Conservation (phyloP, 192 early-diverging fungal genomes). For the Funneliformis geosporum region DNA sequence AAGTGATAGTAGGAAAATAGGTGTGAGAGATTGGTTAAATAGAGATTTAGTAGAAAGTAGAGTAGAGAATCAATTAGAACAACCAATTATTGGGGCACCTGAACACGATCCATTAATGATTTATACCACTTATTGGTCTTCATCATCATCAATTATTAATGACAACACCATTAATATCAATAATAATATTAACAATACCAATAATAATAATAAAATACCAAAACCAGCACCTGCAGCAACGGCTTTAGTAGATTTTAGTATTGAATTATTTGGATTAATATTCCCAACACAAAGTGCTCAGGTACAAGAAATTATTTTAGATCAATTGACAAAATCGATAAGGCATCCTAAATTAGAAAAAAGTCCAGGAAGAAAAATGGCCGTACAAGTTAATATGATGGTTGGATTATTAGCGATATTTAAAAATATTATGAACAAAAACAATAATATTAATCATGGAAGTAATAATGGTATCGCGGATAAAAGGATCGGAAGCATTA, state of each 20-base stretch:
- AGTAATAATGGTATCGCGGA: conserved; percentile 35
- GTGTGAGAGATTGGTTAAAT: conserved; percentile 46
- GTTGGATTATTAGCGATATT: conserved; percentile 71
- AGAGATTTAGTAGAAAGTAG: conserved; percentile 36
- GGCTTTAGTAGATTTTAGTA: conserved; percentile 74
- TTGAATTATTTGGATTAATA: conserved; percentile 75
- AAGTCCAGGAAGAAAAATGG: conserved; percentile 71
- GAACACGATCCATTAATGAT: conserved; percentile 66
- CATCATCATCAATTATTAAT: conserved; percentile 8
- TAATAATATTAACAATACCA: conserved; percentile 13
- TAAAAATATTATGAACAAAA: conserved; percentile 56
- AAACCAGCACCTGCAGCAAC: conserved; percentile 53
- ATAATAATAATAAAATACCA: conserved; percentile 36
- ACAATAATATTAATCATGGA: conserved; percentile 28
- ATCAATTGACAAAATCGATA: conserved; percentile 67
- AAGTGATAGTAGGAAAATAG: conserved; percentile 41
- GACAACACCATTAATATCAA: too few species aligned
- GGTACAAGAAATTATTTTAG: conserved; percentile 76
- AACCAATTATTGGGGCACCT: conserved; percentile 55
- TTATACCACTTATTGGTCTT: conserved; percentile 47
- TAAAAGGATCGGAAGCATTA: conserved; percentile 46
- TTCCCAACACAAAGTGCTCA: conserved; percentile 69
- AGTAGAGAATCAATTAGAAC: conserved; percentile 46
- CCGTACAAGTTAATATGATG: conserved; percentile 79
- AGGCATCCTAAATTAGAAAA: conserved; percentile 64